Conservation (phyloP, 345 rosid species). For the Rhodomyrtus tomentosa region DNA sequence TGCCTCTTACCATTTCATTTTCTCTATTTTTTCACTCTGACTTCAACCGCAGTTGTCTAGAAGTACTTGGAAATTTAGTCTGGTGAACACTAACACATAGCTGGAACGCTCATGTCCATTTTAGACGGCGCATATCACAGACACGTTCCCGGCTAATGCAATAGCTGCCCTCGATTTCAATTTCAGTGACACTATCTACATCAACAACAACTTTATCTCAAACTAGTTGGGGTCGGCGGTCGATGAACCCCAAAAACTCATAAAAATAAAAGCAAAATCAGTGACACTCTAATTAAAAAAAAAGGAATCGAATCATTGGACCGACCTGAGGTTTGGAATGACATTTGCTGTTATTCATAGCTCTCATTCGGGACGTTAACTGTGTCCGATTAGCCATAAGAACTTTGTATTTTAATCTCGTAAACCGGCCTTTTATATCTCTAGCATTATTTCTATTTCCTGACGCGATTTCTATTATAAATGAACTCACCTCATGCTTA, state of each 20-base stretch:
- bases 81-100: not conserved
- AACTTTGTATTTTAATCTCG: not conserved
- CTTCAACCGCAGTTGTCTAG: not conserved
- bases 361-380: not conserved
- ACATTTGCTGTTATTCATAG: not conserved
- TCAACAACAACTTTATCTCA: too few relatives aligned
- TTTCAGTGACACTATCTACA: not conserved
- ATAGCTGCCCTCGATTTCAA: not conserved
- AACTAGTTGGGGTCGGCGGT: too few relatives aligned
- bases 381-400: not conserved
- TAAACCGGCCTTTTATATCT: not conserved
- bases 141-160: not conserved
- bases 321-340: not conserved
- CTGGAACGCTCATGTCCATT: not conserved
- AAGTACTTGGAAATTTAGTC: not conserved
- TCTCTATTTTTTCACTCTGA: not conserved
- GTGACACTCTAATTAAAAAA: not conserved
- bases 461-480: not conserved
- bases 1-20: not conserved
- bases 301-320: not conserved
- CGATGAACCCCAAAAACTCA: too few relatives aligned
- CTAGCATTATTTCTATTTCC: not conserved
- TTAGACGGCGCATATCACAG: not conserved
- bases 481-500: not conserved
- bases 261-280: too few relatives aligned